Conservation (phyloP, 305 asterid genomes). For the Lippia alba region DNA sequence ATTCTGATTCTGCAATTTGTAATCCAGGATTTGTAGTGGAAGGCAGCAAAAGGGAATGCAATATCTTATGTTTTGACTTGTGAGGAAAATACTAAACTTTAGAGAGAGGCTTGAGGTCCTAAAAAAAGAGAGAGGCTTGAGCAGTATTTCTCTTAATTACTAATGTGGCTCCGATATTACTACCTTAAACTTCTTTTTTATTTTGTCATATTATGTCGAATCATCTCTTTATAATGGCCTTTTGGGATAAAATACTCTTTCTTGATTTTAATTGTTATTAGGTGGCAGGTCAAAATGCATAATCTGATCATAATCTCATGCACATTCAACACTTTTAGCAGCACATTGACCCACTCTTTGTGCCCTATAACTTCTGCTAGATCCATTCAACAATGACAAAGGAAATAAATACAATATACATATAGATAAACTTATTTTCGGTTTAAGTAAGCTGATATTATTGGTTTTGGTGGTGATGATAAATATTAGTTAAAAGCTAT, state of each 20-base stretch:
- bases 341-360: constrained; percentile 40
- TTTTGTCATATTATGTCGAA: no score
- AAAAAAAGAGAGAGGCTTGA: no score
- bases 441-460: no score
- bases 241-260: no score
- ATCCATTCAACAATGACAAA: not conserved
- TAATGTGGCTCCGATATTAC: no score
- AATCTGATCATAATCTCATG: constrained; percentile 30
- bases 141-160: no score
- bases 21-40: constrained; percentile 31
- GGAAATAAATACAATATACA: no score
- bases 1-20: constrained; percentile 34
- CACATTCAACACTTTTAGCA: constrained; percentile 35
- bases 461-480: not conserved
- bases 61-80: constrained; percentile 22
- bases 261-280: not conserved
- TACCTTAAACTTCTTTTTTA: no score
- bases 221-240: no score
- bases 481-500: not conserved
- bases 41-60: constrained; percentile 27
- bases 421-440: no score
- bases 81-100: not conserved
- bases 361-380: not conserved
- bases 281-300: not conserved
- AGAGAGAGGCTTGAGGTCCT: no score